Evolutionary conservation across 2,329 filamentous ascomycete species (phyloP), one percentile per base, ranked within the genome.

Genomic region (Phyllosticta paracitricarpa): DNA sequence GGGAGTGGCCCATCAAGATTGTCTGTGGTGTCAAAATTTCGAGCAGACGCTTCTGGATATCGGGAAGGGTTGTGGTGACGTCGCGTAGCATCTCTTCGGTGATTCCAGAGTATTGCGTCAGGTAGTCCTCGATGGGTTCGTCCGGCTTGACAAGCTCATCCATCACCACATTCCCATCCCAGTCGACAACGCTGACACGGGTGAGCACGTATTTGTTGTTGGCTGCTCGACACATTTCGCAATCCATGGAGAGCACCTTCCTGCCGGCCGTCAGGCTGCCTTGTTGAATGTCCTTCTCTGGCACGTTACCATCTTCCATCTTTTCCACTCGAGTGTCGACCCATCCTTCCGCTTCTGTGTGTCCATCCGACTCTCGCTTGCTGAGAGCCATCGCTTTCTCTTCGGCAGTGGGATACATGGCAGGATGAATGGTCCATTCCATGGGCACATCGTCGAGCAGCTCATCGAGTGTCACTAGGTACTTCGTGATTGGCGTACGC

Each of bases 141-240:
- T 86, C 82, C 0, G 94, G 94, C 76, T 94, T 95, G 68, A 99
- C 94, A 12, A 97, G 83, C 75, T 96, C 89, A 72, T 99, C 94
- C 58, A 97, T 76, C 17, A 96, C 80, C 9, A 89, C 82, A 35
- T 85, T 83, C 56, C 92, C 92, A 66, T 91, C 84, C 93, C 94
- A 99, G 63, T 85, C 79, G 7, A 99, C 79, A 51, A 97, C 74
- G 71, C 91, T 97, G 71, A 97, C 88, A 61, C 94, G 86, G 1
- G 94, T 95, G 53, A 99, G 84, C 40, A 92, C 90, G 65, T 88
- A 90, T 65, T 89, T 84, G 56, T 85, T 85, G 63, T 88, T 85
- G 63, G 87, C 89, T 2, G 91, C 95, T 76, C 91, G 86, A 72
- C 92, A 96, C 94, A 99, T 99, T 75, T 99, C 94, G 75, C 94